Evolutionary conservation across 1,284 basidiomycete genomes (phyloP).

Genomic region (Pascua sp.): DNA sequence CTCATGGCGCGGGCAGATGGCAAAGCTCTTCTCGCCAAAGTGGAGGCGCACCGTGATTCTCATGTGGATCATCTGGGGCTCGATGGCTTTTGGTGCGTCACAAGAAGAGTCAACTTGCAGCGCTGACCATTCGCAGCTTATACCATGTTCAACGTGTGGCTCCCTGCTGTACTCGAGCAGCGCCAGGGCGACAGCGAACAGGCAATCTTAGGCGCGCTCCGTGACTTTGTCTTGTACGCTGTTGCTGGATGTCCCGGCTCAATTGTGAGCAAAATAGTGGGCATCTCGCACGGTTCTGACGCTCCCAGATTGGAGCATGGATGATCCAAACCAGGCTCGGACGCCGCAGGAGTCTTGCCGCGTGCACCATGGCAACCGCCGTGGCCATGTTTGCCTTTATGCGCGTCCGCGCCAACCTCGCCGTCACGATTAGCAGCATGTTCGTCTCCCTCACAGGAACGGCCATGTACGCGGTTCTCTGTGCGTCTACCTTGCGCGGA

Average conservation of each 20-base stretch:
- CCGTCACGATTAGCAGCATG: constrained; percentile 71
- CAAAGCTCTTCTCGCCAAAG: constrained; percentile 71
- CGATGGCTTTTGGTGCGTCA: constrained; percentile 69
- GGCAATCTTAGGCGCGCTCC: constrained; percentile 64
- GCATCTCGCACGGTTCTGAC: constrained; percentile 1
- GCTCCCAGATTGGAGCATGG: constrained; percentile 74
- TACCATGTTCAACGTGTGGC: constrained; percentile 96
- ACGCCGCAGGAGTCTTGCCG: constrained; percentile 68
- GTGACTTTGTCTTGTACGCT: constrained; percentile 66
- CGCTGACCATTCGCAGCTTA: constrained; percentile 57
- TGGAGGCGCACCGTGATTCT: constrained; percentile 79
- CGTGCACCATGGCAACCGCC: constrained; percentile 76
- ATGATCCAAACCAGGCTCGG: constrained; percentile 78
- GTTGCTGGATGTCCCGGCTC: constrained; percentile 83
- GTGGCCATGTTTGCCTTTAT: constrained; percentile 73
- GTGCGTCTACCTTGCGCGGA: constrained; percentile 55
- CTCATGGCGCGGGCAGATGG: constrained; percentile 65
- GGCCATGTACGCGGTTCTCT: constrained; percentile 87
- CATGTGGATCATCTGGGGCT: constrained; percentile 79
- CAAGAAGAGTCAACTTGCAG: not conserved
- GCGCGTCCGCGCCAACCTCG: constrained; percentile 59
- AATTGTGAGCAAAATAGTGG: constrained; percentile 57
- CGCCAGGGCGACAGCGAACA: constrained; percentile 49
- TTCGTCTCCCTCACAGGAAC: constrained; percentile 78
- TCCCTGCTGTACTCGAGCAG: constrained; percentile 76